Conservation (phyloP, 208 protist species). For the Acanthamoeba castellanii region DNA sequence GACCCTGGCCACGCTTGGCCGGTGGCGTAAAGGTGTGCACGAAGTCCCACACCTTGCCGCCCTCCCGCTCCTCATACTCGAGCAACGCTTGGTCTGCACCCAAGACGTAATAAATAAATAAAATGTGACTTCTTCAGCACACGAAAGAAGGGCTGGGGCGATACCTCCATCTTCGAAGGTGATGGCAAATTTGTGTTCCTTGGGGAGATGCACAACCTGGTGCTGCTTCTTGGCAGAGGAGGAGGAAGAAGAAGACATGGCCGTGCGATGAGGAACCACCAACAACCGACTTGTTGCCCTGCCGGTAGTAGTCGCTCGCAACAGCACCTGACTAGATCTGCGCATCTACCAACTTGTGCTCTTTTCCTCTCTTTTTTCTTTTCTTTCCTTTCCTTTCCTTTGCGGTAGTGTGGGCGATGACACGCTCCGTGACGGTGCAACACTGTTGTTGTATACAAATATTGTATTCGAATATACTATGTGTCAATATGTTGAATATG, state of each 20-base stretch:
- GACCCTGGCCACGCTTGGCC: conserved; percentile 34
- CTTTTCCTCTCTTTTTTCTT: too few relatives aligned
- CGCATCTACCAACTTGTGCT: too few relatives aligned
- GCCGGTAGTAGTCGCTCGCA: background rate
- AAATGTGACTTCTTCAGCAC: too few relatives aligned
- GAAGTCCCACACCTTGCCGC: conserved; percentile 64
- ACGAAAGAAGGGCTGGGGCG: background rate
- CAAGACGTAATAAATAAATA: background rate
- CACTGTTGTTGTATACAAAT: too few relatives aligned
- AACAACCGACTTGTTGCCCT: background rate
- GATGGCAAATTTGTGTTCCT: conserved; percentile 62
- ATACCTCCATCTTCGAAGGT: conserved; percentile 52
- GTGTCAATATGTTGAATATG: too few relatives aligned
- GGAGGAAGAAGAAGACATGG: background rate
- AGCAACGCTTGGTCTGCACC: conserved; percentile 51
- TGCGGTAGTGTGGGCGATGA: too few relatives aligned
- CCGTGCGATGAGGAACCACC: background rate
- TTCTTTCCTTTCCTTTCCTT: too few relatives aligned
- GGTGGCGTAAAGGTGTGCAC: conserved; percentile 60
- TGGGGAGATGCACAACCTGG: conserved; percentile 28
- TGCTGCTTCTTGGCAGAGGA: background rate
- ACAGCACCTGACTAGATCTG: too few relatives aligned
- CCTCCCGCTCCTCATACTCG: conserved; percentile 46
- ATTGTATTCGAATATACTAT: too few relatives aligned
- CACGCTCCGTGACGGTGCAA: too few relatives aligned